These are phyloP conservation scores for Solanum pimpinellifolium DNA, from an alignment of 257 asterid species.

Conservation along the genomic window DNA sequence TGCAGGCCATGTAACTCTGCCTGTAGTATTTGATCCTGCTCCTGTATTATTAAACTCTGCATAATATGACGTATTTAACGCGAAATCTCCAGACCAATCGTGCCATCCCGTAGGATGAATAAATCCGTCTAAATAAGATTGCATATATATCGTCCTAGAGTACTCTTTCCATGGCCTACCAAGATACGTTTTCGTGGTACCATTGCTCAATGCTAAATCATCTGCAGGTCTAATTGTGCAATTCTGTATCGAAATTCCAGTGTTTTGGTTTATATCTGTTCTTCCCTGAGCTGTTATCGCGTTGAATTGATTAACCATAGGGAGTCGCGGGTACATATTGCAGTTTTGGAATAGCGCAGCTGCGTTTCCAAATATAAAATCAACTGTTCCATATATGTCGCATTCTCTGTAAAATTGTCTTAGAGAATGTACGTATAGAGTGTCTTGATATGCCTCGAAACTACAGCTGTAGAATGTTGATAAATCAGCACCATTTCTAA, in stretches of 20 bases:
- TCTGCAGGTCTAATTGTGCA: constrained; percentile 40
- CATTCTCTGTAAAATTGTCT: constrained; percentile 64
- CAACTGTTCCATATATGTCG: constrained; percentile 70
- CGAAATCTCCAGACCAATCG: constrained; percentile 58
- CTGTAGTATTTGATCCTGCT: constrained; percentile 38
- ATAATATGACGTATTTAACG: constrained; percentile 50
- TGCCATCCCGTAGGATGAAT: constrained; percentile 51
- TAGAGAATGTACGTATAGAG: constrained; percentile 57
- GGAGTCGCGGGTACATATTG: constrained; percentile 53
- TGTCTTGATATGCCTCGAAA: constrained; percentile 78
- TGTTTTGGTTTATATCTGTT: constrained; percentile 66
- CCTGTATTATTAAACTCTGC: constrained; percentile 54
- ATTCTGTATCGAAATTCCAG: constrained; percentile 58
- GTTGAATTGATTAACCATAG: constrained; percentile 45
- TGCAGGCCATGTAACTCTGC: constrained; percentile 69
- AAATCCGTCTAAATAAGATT: constrained; percentile 26
- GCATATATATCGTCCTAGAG: constrained; percentile 52
- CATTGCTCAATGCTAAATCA: constrained; percentile 26
- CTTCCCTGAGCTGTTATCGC: constrained; percentile 76
- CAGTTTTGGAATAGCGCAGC: constrained; percentile 56
- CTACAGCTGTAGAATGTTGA: constrained; percentile 74
- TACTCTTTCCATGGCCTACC: constrained; percentile 84
- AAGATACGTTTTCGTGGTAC: constrained; percentile 24
- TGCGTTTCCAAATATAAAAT: constrained; percentile 76
- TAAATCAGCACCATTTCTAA: constrained; percentile 56